A percentile compares a stretch with the other conserved stretches of the same genome.
Evolutionary conservation across 1,139 yeast genomes (phyloP).

Genomic region (Pichia sp.): DNA sequence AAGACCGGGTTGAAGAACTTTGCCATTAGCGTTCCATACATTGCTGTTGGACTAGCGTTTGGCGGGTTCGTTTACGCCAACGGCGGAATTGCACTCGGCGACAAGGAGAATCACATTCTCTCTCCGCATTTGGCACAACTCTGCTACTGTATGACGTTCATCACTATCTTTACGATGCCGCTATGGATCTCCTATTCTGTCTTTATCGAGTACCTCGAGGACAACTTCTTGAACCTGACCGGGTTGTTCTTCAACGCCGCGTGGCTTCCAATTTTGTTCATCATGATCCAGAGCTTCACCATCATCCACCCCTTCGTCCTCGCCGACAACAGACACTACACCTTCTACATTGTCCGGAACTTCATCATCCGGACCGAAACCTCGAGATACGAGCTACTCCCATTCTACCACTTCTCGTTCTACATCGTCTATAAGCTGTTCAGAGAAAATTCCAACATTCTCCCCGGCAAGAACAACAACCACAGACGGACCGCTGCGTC

Average conservation of each 20-base stretch:
- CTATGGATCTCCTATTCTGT: slow-evolving; percentile 50
- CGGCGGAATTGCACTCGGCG: slow-evolving; percentile 82
- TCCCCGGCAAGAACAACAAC: slow-evolving; percentile 1
- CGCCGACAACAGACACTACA: slow-evolving; percentile 92
- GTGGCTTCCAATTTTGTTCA: slow-evolving; percentile 38
- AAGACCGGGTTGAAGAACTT: slow-evolving; percentile 30
- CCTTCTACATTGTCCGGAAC: slow-evolving; percentile 76
- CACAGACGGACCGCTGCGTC: slow-evolving; percentile 23
- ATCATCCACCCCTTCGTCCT: slow-evolving; percentile 83
- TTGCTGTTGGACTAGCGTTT: slow-evolving; percentile 49
- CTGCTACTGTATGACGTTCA: slow-evolving; percentile 68
- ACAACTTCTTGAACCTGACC: slow-evolving; percentile 17
- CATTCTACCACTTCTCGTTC: slow-evolving; percentile 67
- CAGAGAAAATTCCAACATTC: slow-evolving; percentile 30
- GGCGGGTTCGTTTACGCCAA: slow-evolving; percentile 55
- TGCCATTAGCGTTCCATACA: slow-evolving; percentile 46
- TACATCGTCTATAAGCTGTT: slow-evolving; percentile 43
- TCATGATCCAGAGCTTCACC: slow-evolving; percentile 56
- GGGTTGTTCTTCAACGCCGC: slow-evolving; percentile 21
- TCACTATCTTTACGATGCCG: slow-evolving; percentile 64
- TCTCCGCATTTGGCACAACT: slow-evolving; percentile 75
- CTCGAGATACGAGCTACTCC: slow-evolving; percentile 45
- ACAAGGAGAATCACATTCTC: slow-evolving; percentile 75
- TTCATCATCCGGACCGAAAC: slow-evolving; percentile 45
- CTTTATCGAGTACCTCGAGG: slow-evolving; percentile 33